A percentile compares a stretch with the other conserved stretches of the same genome.
Conservation (phyloP, 2,329 filamentous ascomycete genomes). For the Dothistroma pini region DNA sequence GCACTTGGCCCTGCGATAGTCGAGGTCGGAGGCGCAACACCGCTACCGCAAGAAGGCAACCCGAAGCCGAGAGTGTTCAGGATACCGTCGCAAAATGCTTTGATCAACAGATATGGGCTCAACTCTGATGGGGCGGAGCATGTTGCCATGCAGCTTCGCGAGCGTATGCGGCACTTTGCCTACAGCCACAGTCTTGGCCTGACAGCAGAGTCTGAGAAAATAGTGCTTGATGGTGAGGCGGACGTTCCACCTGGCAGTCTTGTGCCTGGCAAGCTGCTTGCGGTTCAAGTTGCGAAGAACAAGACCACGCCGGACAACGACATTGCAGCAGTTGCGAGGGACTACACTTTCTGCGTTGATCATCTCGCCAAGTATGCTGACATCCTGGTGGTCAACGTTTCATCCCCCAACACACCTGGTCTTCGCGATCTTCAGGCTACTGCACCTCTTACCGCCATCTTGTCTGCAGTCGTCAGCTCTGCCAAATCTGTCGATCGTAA, state of each 20-base stretch:
- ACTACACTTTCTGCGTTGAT: slow-evolving; percentile 86
- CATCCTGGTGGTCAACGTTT: slow-evolving; percentile 96
- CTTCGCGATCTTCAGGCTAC: slow-evolving; percentile 81
- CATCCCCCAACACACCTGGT: slow-evolving; percentile 92
- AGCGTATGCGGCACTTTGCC: slow-evolving; percentile 74
- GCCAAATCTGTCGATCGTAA: slow-evolving; percentile 66
- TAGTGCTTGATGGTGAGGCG: slow-evolving; percentile 72
- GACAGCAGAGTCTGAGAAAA: slow-evolving; percentile 60
- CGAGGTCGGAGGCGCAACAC: slow-evolving; percentile 88
- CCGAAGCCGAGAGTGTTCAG: slow-evolving; percentile 84
- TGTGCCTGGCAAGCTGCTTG: slow-evolving; percentile 68
- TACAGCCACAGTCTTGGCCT: slow-evolving; percentile 63
- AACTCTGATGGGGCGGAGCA: slow-evolving; percentile 88
- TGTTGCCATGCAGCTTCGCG: slow-evolving; percentile 73
- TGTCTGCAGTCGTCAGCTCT: slow-evolving; percentile 77
- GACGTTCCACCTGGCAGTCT: slow-evolving; percentile 80
- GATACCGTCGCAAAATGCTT: slow-evolving; percentile 73
- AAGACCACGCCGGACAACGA: slow-evolving; percentile 84
- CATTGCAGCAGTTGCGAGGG: slow-evolving; percentile 70
- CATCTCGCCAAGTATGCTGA: slow-evolving; percentile 84
- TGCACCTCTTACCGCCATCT: slow-evolving; percentile 74
- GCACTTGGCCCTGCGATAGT: slow-evolving; percentile 81
- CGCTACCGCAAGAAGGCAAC: slow-evolving; percentile 83
- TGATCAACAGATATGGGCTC: slow-evolving; percentile 95
- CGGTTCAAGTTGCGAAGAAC: slow-evolving; percentile 96